Percentiles rank a stretch among this genome's conserved stretches.
These are phyloP conservation scores for Copromyces sp. DNA, from an alignment of 495 filamentous ascomycete genomes.

Conservation along the genomic window DNA sequence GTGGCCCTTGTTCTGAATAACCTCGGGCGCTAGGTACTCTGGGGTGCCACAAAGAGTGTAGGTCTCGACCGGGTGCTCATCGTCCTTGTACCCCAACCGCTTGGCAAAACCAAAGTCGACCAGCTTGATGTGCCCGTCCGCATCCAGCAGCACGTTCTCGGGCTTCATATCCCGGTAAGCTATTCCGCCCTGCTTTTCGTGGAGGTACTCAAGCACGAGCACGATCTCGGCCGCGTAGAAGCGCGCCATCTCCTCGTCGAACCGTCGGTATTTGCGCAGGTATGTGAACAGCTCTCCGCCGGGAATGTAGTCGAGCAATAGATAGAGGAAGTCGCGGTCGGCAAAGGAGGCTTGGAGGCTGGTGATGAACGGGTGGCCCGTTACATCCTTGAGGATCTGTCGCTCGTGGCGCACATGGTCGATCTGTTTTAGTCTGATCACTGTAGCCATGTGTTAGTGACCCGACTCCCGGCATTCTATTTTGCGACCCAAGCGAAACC, in stretches of 20 bases:
- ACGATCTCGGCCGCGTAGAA: constrained; percentile 97
- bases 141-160: constrained; percentile 89
- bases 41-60: constrained; percentile 96
- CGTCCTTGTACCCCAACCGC: constrained; percentile 45
- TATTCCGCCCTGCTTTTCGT: constrained; percentile 70
- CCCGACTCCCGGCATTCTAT: constrained; percentile 31
- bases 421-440: constrained; percentile 93
- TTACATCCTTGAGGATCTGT: constrained; percentile 72
- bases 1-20: constrained; percentile 91
- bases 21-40: constrained; percentile 93
- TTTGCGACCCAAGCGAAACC: not conserved
- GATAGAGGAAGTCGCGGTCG: constrained; percentile 79
- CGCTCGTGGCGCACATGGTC: constrained; percentile 96
- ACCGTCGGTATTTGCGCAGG: constrained; percentile 72
- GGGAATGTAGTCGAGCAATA: constrained; percentile 85
- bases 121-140: constrained; percentile 85
- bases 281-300: constrained; percentile 96
- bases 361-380: constrained; percentile 92
- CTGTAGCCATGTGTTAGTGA: constrained; percentile 30
- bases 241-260: constrained; percentile 72
- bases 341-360: constrained; percentile 84
- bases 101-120: constrained; percentile 99
- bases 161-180: constrained; percentile 95
- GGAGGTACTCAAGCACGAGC: constrained; percentile 83
- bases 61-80: constrained; percentile 57